phyloP scores from a whole-genome alignment of 768 basidiomycete species.

The Kwoniella bestiolae region DNA sequence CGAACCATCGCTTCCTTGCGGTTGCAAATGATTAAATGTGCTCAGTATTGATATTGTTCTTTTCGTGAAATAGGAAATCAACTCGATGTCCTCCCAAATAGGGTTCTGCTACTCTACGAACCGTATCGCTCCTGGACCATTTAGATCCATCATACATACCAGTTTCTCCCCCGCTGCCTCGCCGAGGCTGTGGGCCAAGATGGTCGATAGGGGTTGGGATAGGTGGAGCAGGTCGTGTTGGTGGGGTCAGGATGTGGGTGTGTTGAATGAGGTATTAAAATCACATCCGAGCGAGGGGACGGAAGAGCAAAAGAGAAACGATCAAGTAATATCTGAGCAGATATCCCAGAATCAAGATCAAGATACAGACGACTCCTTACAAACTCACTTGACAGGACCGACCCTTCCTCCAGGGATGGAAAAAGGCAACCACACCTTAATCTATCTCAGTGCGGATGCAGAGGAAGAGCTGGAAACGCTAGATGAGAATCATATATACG shows the following conservation, averaged over 20 bases:
- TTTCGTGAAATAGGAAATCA: constrained; percentile 72
- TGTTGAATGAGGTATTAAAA: constrained; percentile 22
- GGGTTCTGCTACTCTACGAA: constrained; percentile 91
- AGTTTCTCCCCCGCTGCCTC: constrained; percentile 61
- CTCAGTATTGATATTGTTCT: constrained; percentile 11
- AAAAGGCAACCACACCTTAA: constrained; percentile 61
- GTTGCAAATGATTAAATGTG: no score
- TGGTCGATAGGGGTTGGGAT: constrained; percentile 71
- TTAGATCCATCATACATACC: constrained; percentile 75
- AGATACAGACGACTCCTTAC: not conserved
- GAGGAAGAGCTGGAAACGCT: constrained; percentile 82
- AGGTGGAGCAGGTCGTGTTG: constrained; percentile 73
- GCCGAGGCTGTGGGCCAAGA: constrained; percentile 55
- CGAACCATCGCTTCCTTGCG: no score
- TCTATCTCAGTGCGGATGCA: constrained; percentile 95
- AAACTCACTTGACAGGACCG: constrained; percentile 18
- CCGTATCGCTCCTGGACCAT: constrained; percentile 70
- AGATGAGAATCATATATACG: constrained; percentile 80
- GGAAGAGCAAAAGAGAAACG: not conserved
- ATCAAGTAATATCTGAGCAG: not conserved
- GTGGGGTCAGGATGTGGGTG: constrained; percentile 68
- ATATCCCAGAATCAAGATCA: not conserved
- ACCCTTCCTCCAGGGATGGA: constrained; percentile 21
- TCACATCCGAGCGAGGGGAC: no score
- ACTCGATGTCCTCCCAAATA: constrained; percentile 84